Base-by-base conservation (phyloP, 352 stramenopile genomes). In the Globisporangium lucens region DNA sequence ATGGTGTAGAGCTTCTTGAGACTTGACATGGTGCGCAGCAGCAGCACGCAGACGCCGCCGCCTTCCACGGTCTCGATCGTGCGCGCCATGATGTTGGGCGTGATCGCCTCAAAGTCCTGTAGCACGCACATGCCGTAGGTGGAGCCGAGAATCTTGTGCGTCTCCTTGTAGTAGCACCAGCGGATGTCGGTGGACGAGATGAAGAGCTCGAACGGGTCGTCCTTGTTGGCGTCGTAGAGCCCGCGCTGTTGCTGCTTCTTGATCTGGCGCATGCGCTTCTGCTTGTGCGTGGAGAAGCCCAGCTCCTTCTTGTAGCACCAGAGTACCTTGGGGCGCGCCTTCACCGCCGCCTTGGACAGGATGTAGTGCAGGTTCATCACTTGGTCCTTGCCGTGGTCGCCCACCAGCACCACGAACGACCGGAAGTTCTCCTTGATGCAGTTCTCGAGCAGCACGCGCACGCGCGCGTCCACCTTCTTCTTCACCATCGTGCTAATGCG, bases 281-380 rank as follows among this genome's bases (percentile, higher is more conserved):
- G 91, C 68, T 93, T 93, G 77, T 99, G 97, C 62, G 97, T 99
- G 15, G 95, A 99, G 77, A 99, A 99, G 33, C 98, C 98, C 56
- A 99, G 84, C 80, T 99, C 97, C 73, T 99, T 99, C 76, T 99
- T 99, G 89, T 99, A 99, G 79, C 97, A 99, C 98, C 98, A 99
- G 8, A 99, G 79, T 53, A 99, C 97, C 63, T 94, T 97, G 13
- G 97, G 96, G 20, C 97, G 92, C 35, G 95, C 91, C 70, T 98
- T 97, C 33, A 99, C 90, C 20, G 92, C 89, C 12, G 95, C 92
- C 77, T 98, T 98, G 58, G 89, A 94, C 43, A 99, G 79, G 68
- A 99, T 99, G 74, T 99, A 98, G 81, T 99, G 97, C 65, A 99
- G 81, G 76, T 99, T 99, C 69, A 97, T 96, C 56, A 99, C 91